Percentiles rank a stretch among this genome's conserved stretches.
Evolutionary conservation across 441 rosid species (phyloP).

Genomic region (Cnidoscolus chayamansa): DNA sequence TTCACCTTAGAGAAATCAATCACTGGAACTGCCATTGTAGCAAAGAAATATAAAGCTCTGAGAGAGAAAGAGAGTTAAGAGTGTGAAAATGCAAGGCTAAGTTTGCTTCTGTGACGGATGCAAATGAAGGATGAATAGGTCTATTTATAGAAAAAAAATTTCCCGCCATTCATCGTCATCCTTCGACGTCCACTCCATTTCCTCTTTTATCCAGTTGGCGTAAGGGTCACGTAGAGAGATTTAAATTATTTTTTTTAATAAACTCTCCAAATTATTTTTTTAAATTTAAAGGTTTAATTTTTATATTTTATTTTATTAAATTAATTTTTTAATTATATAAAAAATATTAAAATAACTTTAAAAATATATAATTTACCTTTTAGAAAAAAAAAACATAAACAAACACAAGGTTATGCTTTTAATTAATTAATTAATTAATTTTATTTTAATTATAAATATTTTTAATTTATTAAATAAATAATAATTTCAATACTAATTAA

Average conservation of each 20-base stretch:
- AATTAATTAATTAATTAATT: too few relatives aligned
- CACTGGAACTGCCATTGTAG: conserved; percentile 75
- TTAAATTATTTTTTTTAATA: not conserved
- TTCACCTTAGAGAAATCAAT: conserved; percentile 79
- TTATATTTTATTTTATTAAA: too few relatives aligned
- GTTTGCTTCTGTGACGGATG: conserved; percentile 24
- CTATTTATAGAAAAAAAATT: conserved; percentile 41
- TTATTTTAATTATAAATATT: too few relatives aligned
- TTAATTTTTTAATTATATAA: too few relatives aligned
- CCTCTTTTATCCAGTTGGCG: conserved; percentile 19
- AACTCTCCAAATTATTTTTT: too few relatives aligned
- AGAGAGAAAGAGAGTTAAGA: conserved; percentile 4
- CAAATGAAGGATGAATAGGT: conserved; percentile 11
- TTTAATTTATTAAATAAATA: too few relatives aligned
- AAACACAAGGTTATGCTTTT: too few relatives aligned
- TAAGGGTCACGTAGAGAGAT: conserved; percentile 5
- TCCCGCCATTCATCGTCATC: conserved; percentile 34
- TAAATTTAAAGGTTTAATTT: too few relatives aligned
- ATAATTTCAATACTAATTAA: too few relatives aligned
- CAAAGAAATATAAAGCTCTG: not conserved
- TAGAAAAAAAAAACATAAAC: too few relatives aligned
- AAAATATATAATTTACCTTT: too few relatives aligned
- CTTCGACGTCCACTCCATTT: conserved; percentile 19
- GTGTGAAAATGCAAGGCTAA: conserved; percentile 12
- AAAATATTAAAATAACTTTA: too few relatives aligned